Evolutionary conservation across 2,329 filamentous ascomycete species (phyloP), one percentile per base, ranked within the genome.

Genomic region (Dryadomyces quercivorus): DNA sequence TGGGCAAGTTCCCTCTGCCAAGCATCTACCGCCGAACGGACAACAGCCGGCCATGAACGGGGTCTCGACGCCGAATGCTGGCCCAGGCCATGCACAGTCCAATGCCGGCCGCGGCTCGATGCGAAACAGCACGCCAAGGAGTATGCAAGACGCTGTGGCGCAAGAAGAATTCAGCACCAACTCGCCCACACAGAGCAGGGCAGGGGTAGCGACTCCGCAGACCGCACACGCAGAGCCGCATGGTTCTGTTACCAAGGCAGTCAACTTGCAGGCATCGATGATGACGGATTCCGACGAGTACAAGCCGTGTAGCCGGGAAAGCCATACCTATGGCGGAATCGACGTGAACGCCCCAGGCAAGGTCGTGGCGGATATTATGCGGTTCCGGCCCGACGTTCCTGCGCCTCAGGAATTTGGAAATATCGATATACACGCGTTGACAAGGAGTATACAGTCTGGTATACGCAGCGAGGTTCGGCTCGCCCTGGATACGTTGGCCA

Each of bases 361-460:
- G 51, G 67, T 90, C 51, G 84, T 85, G 5, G 74, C 77, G 38
- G 81, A 88, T 49, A 75, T 95, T 42, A 73, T 82, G 51, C 75
- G 76, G 47, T 75, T 82, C 62, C 87, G 84, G 63, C 89, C 91
- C 0, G 85, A 87, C 55, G 76, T 90, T 42, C 92, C 93, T 0
- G 72, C 75, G 2, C 75, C 90, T 18, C 73, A 78, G 21, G 91
- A 97, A 62, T 76, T 97, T 52, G 93, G 92, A 9, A 78, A 89
- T 20, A 87, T 97, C 59, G 92, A 98, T 64, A 85, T 97, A 31
- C 85, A 91, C 60, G 90, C 92, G 20, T 75, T 98, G 44, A 95
- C 85, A 0, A 86, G 90, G 73, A 90, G 89, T 63, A 73, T 98
- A 42, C 90, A 95, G 65, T 94, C 87, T 54, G 92, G 92, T 1